phyloP scores from a whole-genome alignment of 2,329 filamentous ascomycete species.

The Sarocladium strictum region DNA sequence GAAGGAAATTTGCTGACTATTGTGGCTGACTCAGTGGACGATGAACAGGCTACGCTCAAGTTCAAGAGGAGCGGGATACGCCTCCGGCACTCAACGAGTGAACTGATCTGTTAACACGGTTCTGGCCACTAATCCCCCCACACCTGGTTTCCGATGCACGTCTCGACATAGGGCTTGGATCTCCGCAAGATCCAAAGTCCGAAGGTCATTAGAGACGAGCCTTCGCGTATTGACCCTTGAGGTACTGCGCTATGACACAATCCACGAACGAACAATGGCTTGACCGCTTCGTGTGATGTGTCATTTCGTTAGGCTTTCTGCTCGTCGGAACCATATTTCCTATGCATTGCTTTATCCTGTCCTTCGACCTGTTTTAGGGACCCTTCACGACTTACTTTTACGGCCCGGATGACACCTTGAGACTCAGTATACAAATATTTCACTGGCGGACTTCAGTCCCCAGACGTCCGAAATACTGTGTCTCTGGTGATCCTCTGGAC shows the following conservation, averaged over 20 bases:
- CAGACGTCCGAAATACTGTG: background rate
- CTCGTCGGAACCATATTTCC: slow-evolving; percentile 21
- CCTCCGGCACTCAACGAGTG: slow-evolving; percentile 26
- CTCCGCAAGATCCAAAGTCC: background rate
- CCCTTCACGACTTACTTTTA: slow-evolving; percentile 26
- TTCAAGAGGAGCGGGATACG: slow-evolving; percentile 59
- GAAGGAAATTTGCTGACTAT: slow-evolving; percentile 66
- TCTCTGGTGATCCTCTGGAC: slow-evolving; percentile 26
- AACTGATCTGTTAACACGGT: slow-evolving; percentile 3
- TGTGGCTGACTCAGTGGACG: slow-evolving; percentile 79
- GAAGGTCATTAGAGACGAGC: slow-evolving; percentile 13
- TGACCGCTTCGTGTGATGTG: slow-evolving; percentile 19
- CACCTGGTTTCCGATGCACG: slow-evolving; percentile 13
- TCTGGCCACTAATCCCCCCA: slow-evolving; percentile 4
- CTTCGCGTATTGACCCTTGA: slow-evolving; percentile 18
- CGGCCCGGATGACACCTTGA: slow-evolving; percentile 30
- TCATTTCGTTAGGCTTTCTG: slow-evolving; percentile 20
- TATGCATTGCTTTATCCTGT: slow-evolving; percentile 35
- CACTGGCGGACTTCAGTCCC: slow-evolving; percentile 4
- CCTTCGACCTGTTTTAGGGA: slow-evolving; percentile 32
- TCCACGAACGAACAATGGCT: slow-evolving; percentile 9
- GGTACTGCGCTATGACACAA: slow-evolving; percentile 2
- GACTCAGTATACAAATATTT: slow-evolving; percentile 12
- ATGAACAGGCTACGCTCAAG: slow-evolving; percentile 80
- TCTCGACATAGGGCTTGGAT: slow-evolving; percentile 11